A percentile compares a stretch with the other conserved stretches of the same genome.
Evolutionary conservation across 2,329 filamentous ascomycete species (phyloP).

Genomic region (Phialophora verrucosa): DNA sequence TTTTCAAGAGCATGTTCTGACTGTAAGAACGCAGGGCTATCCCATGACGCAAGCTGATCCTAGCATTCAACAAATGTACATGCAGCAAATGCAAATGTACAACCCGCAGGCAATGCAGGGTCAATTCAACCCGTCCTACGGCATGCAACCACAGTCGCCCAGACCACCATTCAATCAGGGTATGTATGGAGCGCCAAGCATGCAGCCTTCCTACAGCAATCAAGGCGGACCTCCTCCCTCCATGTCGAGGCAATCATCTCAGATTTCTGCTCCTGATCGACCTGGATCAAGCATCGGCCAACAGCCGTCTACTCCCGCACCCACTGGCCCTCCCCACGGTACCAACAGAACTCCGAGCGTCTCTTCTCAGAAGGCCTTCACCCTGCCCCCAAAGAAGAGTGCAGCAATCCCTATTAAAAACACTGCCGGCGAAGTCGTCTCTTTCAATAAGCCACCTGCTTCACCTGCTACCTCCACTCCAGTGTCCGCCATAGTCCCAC

Average conservation of each 20-base stretch:
- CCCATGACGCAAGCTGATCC: constrained; percentile 39
- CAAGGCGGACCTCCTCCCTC: constrained; percentile 55
- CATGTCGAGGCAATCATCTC: constrained; percentile 85
- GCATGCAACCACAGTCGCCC: constrained; percentile 54
- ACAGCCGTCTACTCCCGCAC: constrained; percentile 56
- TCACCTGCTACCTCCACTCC: constrained; percentile 61
- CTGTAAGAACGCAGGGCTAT: constrained; percentile 59
- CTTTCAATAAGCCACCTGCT: constrained; percentile 71
- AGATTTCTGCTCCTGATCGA: constrained; percentile 73
- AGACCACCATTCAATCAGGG: constrained; percentile 57
- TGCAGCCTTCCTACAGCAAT: constrained; percentile 59
- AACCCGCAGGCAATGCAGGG: constrained; percentile 32
- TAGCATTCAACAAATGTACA: constrained; percentile 39
- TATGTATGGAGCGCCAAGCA: constrained; percentile 53
- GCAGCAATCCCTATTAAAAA: constrained; percentile 85
- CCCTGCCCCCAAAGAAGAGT: constrained; percentile 69
- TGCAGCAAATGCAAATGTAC: constrained; percentile 32
- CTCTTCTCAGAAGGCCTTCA: constrained; percentile 66
- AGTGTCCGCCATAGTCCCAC: constrained; percentile 65
- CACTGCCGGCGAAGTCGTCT: constrained; percentile 74
- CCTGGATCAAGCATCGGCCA: constrained; percentile 66
- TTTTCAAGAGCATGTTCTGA: constrained; percentile 77
- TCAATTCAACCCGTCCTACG: constrained; percentile 43
- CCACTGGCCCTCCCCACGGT: constrained; percentile 55
- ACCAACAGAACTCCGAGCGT: constrained; percentile 63